A percentile compares a stretch with the other conserved stretches of the same genome.
Evolutionary conservation across 495 filamentous ascomycete species (phyloP).

Genomic region (Penicillium turbatum): DNA sequence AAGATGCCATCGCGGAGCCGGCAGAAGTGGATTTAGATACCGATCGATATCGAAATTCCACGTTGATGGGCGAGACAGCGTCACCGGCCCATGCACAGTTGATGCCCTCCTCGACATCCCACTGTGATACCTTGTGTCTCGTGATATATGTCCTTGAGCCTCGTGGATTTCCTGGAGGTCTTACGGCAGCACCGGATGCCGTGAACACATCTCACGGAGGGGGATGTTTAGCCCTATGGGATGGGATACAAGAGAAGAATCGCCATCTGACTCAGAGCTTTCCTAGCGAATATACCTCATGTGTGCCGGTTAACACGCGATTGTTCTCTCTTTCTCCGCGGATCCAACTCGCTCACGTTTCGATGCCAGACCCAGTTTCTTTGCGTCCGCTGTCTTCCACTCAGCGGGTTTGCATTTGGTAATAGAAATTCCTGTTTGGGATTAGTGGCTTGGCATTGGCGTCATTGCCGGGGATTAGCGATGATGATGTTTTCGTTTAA

Average conservation of each 20-base stretch:
- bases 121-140: not conserved
- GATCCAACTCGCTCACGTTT: not conserved
- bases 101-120: constrained; percentile 3
- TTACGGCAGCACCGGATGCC: not conserved
- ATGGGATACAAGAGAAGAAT: not conserved
- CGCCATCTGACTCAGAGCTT: not conserved
- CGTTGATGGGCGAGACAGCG: constrained; percentile 13
- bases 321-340: constrained; percentile 13
- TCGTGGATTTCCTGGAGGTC: not conserved
- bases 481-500: not conserved
- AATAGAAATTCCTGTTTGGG: constrained; percentile 34
- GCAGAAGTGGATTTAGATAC: constrained; percentile 59
- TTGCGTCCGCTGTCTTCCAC: constrained; percentile 20
- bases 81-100: constrained; percentile 1
- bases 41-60: constrained; percentile 64
- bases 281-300: not conserved
- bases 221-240: not conserved
- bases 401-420: constrained; percentile 39
- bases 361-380: not conserved
- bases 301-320: not conserved
- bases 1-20: constrained; percentile 40
- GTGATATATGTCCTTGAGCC: not conserved
- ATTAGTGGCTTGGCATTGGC: constrained; percentile 9
- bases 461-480: not conserved
- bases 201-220: not conserved